These are phyloP conservation scores for Colletotrichum lupini DNA, from an alignment of 2,329 filamentous ascomycete genomes.

Conservation along the genomic window DNA sequence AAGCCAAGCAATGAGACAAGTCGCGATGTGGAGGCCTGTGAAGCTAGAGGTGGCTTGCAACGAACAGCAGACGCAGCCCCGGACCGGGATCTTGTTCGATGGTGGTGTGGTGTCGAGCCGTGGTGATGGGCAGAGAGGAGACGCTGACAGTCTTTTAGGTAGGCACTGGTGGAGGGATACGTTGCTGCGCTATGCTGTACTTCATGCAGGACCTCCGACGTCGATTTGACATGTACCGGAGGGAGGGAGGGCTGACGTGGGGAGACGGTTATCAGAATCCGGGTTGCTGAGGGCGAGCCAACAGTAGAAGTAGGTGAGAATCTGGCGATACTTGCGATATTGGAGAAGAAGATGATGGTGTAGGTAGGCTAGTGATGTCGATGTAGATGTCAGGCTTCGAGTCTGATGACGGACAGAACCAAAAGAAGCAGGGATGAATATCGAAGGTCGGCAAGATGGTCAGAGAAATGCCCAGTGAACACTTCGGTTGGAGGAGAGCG, in stretches of 20 bases:
- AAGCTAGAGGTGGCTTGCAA: slow-evolving; percentile 14
- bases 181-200: slow-evolving; percentile 18
- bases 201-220: slow-evolving; percentile 27
- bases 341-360: background rate
- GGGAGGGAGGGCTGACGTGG: slow-evolving; percentile 10
- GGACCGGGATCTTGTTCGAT: slow-evolving; percentile 30
- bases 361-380: background rate
- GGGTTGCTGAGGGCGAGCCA: background rate
- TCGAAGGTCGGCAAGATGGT: background rate
- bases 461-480: background rate
- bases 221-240: slow-evolving; percentile 5
- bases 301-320: background rate
- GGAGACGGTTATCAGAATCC: slow-evolving; percentile 17
- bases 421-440: background rate
- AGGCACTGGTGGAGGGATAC: slow-evolving; percentile 10
- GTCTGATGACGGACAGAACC: background rate
- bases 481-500: background rate
- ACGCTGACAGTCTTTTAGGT: slow-evolving; percentile 16
- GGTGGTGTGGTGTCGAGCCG: slow-evolving; percentile 24
- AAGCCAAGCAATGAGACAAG: slow-evolving; percentile 25
- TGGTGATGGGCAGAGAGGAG: slow-evolving; percentile 18
- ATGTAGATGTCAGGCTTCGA: background rate
- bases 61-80: slow-evolving; percentile 20
- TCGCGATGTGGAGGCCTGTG: slow-evolving; percentile 23
- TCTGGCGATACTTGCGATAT: background rate